A percentile compares a stretch with the other conserved stretches of the same genome.
Evolutionary conservation across 192 early-diverging fungal species (phyloP).

Genomic region (Coemansia sp.): DNA sequence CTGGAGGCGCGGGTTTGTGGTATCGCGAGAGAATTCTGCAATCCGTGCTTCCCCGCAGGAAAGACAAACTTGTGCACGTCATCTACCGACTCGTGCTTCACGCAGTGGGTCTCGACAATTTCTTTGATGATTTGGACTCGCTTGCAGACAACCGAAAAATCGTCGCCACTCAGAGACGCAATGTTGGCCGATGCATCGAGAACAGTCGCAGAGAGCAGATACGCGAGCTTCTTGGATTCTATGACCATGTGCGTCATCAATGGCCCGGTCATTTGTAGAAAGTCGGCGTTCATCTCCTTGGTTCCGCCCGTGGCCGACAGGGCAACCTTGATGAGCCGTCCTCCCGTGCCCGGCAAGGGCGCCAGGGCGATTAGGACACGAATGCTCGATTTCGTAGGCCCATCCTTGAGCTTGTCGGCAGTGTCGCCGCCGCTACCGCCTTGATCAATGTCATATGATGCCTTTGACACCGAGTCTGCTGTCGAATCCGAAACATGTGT

Average conservation of each 20-base stretch:
- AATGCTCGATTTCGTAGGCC: background rate
- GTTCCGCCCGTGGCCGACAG: slow-evolving; percentile 35
- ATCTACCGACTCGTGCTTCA: slow-evolving; percentile 10
- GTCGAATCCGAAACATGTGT: background rate
- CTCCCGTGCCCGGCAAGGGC: slow-evolving; percentile 29
- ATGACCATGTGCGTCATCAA: slow-evolving; percentile 38
- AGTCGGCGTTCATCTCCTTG: slow-evolving; percentile 45
- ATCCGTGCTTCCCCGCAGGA: slow-evolving; percentile 41
- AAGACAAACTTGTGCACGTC: slow-evolving; percentile 46
- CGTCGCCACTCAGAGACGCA: slow-evolving; percentile 42
- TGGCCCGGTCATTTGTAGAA: slow-evolving; percentile 50
- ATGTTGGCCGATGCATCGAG: slow-evolving; percentile 50
- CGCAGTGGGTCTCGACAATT: slow-evolving; percentile 32
- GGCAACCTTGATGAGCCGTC: slow-evolving; percentile 35
- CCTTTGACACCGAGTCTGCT: background rate
- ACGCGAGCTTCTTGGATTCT: slow-evolving; percentile 27
- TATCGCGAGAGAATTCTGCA: slow-evolving; percentile 25
- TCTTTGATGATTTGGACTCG: slow-evolving; percentile 40
- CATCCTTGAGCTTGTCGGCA: background rate
- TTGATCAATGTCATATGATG: background rate
- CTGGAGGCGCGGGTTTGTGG: background rate
- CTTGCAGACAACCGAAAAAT: slow-evolving; percentile 47
- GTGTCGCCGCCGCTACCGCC: background rate
- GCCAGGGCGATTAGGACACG: slow-evolving; percentile 40
- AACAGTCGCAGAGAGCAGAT: slow-evolving; percentile 42